A percentile compares a stretch with the other conserved stretches of the same genome.
phyloP scores from a whole-genome alignment of 2,329 filamentous ascomycete species.

The Thielaviopsis ethacetica region DNA sequence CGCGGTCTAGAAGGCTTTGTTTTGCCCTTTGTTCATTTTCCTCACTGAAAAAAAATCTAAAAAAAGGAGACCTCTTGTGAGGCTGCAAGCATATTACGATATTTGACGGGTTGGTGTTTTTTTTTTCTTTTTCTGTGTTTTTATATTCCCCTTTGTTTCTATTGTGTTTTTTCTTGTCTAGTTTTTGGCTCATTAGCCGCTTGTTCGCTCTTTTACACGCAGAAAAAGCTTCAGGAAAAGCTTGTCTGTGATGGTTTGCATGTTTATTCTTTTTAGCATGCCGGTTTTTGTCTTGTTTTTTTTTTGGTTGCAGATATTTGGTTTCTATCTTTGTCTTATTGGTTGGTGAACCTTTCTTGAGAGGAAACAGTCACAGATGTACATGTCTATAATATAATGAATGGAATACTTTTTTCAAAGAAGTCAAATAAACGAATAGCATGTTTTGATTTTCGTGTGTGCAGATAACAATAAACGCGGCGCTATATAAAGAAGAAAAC shows the following conservation, averaged over 20 bases:
- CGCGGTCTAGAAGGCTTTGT: neutral
- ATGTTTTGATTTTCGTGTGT: neutral
- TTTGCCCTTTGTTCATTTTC: neutral
- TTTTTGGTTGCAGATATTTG: neutral
- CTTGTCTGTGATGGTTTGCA: neutral
- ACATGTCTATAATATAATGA: slow-evolving; percentile 3
- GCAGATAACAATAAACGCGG: neutral
- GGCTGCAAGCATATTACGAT: neutral
- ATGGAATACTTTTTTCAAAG: neutral
- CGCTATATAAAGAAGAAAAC: too few species aligned
- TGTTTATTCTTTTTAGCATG: too few species aligned
- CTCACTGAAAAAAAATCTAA: neutral
- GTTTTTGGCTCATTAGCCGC: neutral
- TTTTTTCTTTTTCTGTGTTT: neutral
- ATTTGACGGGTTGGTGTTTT: neutral
- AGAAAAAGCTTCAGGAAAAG: neutral
- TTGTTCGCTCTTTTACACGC: neutral
- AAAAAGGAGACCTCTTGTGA: neutral
- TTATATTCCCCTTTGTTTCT: slow-evolving; percentile 1
- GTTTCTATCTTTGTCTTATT: neutral
- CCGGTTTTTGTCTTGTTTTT: too few species aligned
- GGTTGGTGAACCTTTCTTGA: neutral
- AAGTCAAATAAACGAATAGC: neutral
- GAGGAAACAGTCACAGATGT: neutral
- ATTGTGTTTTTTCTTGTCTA: neutral